Base-by-base conservation (phyloP, 139 green algal species). In the Desmodesmus armatus region DNA sequence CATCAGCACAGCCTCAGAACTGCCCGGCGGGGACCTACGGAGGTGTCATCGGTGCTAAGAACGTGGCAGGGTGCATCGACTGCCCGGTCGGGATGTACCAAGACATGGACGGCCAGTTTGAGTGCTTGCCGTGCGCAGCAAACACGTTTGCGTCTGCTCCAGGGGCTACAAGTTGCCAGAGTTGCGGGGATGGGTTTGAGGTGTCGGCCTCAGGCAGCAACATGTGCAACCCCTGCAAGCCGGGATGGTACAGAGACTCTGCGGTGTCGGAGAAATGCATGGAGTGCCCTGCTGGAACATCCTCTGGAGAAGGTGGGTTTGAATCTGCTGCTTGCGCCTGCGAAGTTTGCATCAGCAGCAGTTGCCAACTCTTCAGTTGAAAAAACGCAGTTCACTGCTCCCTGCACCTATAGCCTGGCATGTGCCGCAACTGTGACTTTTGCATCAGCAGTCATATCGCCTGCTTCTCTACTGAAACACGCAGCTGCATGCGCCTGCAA, bases 21-120 rank as follows among this genome's bases (percentile, higher is more conserved):
- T 87, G 82, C 82, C 82, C 82, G 23, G 51, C 84, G 9, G 84
- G 84, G 35, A 88, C 84, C 0, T 88, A 70, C 31, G 76, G 74
- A 25, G 39, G 47, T 27, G 41, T 71, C 39, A 79, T 85, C 31
- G 84, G 84, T n/a, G 75, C 75, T 11, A 84, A 80, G 21, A 35
- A 13, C 4, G 40, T 40, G 6, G 17, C 31, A 13, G 82, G 82
- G 2, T 87, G 82, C 72, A 70, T 87, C 7, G 44, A 87, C 21
- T 87, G 82, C 41, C 71, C 82, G 1, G 41, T 87, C 1, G 82
- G 82, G 5, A 87, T 72, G 0, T 87, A 75, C 33, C 71, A 87
- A 25, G 71, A 82, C 13, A 77, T 82, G 71, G 82, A 87, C 19
- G 82, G 82, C n/a, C 35, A 69, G 60, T 87, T 78, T 70, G 71